Evolutionary conservation across 305 asterid genomes (phyloP).

Genomic region (Fraxinus albicans): DNA sequence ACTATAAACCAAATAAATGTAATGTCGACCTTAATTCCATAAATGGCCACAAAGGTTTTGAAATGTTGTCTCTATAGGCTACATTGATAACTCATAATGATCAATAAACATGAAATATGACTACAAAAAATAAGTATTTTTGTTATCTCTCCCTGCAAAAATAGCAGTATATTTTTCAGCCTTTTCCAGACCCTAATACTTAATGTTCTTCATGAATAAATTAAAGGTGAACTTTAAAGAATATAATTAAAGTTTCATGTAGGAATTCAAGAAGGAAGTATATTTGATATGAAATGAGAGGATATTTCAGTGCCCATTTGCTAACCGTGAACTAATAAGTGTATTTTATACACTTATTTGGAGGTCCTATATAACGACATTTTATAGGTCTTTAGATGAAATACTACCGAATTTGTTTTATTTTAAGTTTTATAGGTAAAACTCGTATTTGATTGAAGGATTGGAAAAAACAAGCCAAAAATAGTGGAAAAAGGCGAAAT

Average conservation of each 20-base stretch:
- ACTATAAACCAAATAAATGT: background rate
- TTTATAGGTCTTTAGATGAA: no score
- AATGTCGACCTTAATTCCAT: background rate
- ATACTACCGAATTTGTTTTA: no score
- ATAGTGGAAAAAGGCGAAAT: no score
- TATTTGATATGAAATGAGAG: background rate
- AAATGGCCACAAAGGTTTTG: background rate
- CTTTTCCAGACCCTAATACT: background rate
- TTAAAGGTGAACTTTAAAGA: background rate
- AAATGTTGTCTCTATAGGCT: conserved; percentile 7
- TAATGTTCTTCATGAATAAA: background rate
- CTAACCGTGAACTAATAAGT: no score
- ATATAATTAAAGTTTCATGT: background rate
- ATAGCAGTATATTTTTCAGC: background rate
- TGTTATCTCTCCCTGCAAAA: conserved; percentile 10
- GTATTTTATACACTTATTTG: no score
- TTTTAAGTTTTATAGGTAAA: no score
- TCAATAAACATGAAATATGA: conserved; percentile 15
- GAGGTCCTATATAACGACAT: no score
- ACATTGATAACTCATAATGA: conserved; percentile 16
- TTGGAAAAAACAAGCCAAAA: no score
- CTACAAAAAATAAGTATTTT: conserved; percentile 11
- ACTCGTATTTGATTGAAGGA: no score
- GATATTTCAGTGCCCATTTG: background rate
- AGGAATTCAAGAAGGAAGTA: background rate